Base-by-base conservation (phyloP, 2,329 filamentous ascomycete genomes). In the Diaporthe longicolla region DNA sequence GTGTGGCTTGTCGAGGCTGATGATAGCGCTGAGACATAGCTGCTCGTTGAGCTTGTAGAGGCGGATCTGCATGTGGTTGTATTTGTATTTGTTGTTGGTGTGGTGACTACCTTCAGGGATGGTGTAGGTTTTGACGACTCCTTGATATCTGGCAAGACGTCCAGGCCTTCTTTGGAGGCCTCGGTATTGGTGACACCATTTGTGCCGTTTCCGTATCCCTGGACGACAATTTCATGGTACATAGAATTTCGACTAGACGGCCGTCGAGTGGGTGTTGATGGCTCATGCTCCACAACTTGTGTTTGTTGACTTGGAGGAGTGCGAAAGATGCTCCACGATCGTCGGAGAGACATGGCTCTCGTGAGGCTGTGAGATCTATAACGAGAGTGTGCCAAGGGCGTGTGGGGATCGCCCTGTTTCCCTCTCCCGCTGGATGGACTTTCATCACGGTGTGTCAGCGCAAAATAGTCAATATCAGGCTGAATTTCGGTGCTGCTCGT, bases 381-480 rank as follows among this genome's bases (percentile, higher is more conserved):
- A 32, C 24, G 32, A n/a, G 52, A 37, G 17, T 29, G 26, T n/a
- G 29, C 19, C 11, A 21, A 37, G 19, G 58, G n/a, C 26, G 29
- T 43, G 24, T 6, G 13, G 2, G 24, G 29, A 5, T 35, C 40
- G 11, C 54, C 65, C 4, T 35, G 35, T 13, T 29, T 48, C 9
- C 40, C n/a, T 4, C 35, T 63, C 1, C 40, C 59, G 3, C 26
- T 45, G n/a, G 61, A 52, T 4, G 43, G 55, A 17, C 24, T 52
- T 21, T 63, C 74, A 75, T 77, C 74, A 65, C 81, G 80, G 73
- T 86, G 84, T 0, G 83, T 82, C 10, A 87, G 80, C 0, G 86
- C 86, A 71, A 87, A 85, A 75, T 90, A 89, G 76, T 91, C 88
- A 57, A 91, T 86, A 65, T 91, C 89, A 0, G 89, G 88, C 73